phyloP scores from a whole-genome alignment of 345 rosid genomes.

The Fremontodendron californicum region DNA sequence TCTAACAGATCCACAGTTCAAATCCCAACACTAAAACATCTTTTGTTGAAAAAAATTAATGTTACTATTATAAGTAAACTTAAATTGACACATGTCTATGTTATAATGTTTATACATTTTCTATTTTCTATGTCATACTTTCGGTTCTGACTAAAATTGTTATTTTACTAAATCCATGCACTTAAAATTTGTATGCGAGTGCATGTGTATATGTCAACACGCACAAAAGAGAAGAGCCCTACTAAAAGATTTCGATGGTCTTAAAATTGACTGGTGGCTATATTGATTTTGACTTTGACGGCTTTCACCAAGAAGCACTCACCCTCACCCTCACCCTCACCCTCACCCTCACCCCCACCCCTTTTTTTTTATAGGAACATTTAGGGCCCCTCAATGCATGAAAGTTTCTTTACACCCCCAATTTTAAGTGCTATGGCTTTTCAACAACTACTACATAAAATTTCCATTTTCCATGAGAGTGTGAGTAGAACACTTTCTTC shows the following conservation, averaged over 20 bases:
- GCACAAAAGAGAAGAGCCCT: no score
- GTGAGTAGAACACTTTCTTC: constrained; percentile 18
- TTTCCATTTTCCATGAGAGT: constrained; percentile 9
- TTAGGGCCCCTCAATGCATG: constrained; percentile 10
- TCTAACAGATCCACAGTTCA: no score
- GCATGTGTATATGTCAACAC: no score
- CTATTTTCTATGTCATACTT: background rate
- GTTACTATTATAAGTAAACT: no score
- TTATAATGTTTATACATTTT: background rate
- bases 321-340: no score
- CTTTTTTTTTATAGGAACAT: constrained; percentile 11
- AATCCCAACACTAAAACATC: no score
- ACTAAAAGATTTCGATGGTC: no score
- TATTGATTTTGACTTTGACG: constrained; percentile 27
- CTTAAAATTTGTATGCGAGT: no score
- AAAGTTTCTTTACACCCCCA: constrained; percentile 15
- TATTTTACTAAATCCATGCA: background rate
- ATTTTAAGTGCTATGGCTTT: constrained; percentile 10
- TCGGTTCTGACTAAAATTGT: background rate
- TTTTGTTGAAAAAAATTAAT: no score
- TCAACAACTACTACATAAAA: constrained; percentile 15
- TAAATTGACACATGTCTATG: background rate
- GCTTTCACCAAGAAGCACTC: constrained; percentile 27
- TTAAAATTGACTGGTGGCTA: constrained; percentile 23
- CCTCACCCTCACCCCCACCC: no score